Base-by-base conservation (phyloP, 2,329 filamentous ascomycete species). In the Aspergillus luchuensis region DNA sequence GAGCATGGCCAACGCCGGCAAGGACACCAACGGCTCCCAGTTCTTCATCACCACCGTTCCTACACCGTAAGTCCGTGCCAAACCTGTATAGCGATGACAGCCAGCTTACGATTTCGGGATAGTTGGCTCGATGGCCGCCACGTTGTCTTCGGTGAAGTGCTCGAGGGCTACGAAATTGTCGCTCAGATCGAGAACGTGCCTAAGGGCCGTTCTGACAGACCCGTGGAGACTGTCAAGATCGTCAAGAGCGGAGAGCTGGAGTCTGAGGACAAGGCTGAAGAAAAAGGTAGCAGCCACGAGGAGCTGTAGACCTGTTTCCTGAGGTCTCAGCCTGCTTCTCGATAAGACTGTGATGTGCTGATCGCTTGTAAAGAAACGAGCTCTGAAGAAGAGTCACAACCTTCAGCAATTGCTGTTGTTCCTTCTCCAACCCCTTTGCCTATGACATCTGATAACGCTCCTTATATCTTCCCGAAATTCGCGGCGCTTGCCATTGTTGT, bases 131-230 rank as follows among this genome's bases (percentile, higher is more conserved):
- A 88, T 73, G 85, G 85, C 66, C 80, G 80, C 62, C 86, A 88
- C 75, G 87, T 89, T 57, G 86, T 89, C 66, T 90, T 89, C 71
- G 87, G 87, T 63, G 87, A 89, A 73, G 86, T 90, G 50, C 81
- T 90, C 56, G 85, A 89, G 73, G 87, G 87, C 55, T 64, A 64
- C 50, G 62, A 64, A 5, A 74, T 89, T 55, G 84, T 89, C 48
- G 84, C 87, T 63, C 82, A 85, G 78, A 86, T 90, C 66, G 84
- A 89, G 78, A 86, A 87, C 68, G 80, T 85, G 8, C 76, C 81
- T 57, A 89, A 88, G 76, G 80, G 74, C 57, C 64, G 75, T 21
- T 79, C 80, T 61, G 85, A 89, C 78, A 86, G 82, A 76, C 87
- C 87, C 41, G 68, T 68, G 58, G 78, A 84, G 75, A 75, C 82